Base-by-base conservation (phyloP, 2,329 filamentous ascomycete genomes). In the Trichoderma asperellum region DNA sequence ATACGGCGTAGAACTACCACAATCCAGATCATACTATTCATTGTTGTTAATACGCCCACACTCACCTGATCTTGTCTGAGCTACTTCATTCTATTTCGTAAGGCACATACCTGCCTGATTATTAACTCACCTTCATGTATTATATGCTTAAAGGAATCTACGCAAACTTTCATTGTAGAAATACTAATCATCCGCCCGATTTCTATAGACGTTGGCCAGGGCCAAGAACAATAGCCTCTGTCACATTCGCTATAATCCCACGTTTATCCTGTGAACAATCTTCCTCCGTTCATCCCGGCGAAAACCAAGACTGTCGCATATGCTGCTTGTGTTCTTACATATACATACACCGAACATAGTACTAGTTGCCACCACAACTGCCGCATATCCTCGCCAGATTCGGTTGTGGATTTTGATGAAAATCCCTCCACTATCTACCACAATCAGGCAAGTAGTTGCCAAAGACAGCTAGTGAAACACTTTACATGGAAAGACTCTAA, bases 271-370 rank as follows among this genome's bases (percentile, higher is more conserved):
- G 37, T 59, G 57, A 67, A 21, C 63, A 59, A 21, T n/a, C 40
- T 49, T 29, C 35, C 11, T 18, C 21, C 27, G 34, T 37, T 27
- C 18, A n/a, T 43, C 24, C 37, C 29, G n/a, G 29, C 12, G 10
- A 67, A n/a, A 59, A 12, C 55, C 53, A 58, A 59, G 63, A 43
- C 55, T 66, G 63, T 18, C 37, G 27, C 63, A 58, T 21, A 56
- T 58, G 47, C n/a, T 43, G 40, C 18, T 43, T 8, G 40, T 10
- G 40, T n/a, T 18, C 18, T 43, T n/a, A 43, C 40, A 58, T 32
- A 12, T 16, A 43, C 63, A 58, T 56, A 2, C 37, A 35, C 53
- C 37, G n/a, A 56, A 66, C 53, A 18, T 37, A 29, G 37, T 37
- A 43, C 63, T 40, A 35, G 47, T 29, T 43, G 40, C 40, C 18